These are phyloP conservation scores for Pichia kluyveri DNA, from an alignment of 805 yeast genomes.

Conservation along the genomic window DNA sequence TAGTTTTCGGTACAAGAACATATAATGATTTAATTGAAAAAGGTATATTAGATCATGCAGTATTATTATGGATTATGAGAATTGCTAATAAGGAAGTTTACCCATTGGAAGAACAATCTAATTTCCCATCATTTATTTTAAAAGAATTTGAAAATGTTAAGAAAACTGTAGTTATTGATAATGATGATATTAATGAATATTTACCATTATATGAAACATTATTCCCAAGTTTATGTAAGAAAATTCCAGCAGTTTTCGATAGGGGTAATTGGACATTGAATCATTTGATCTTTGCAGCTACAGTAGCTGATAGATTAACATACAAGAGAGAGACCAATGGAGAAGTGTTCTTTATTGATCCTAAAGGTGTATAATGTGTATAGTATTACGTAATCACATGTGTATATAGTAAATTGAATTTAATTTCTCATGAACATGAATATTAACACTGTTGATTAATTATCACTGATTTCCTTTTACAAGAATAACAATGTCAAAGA, in stretches of 20 bases:
- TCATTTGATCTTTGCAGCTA: conserved; percentile 35
- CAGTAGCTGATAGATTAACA: conserved; percentile 22
- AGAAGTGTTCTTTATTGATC: conserved; percentile 18
- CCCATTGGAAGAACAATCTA: conserved; percentile 23
- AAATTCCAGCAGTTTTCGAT: conserved; percentile 33
- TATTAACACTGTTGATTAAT: too few relatives aligned
- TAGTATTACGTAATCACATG: not conserved
- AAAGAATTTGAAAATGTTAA: conserved; percentile 21
- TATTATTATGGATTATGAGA: conserved; percentile 57
- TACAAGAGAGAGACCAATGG: conserved; percentile 21
- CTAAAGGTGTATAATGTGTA: not conserved
- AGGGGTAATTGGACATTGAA: conserved; percentile 41
- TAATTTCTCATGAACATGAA: not conserved
- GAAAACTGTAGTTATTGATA: conserved; percentile 28
- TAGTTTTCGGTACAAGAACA: conserved; percentile 47
- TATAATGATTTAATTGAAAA: conserved; percentile 43
- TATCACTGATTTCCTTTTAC: too few relatives aligned
- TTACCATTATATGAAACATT: conserved; percentile 38
- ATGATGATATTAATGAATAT: conserved; percentile 48
- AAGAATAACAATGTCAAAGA: too few relatives aligned
- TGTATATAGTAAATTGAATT: too few relatives aligned
- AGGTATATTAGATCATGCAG: conserved; percentile 45
- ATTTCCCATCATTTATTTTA: conserved; percentile 44
- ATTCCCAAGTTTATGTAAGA: conserved; percentile 43
- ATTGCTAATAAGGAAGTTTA: conserved; percentile 37